A percentile compares a stretch with the other conserved stretches of the same genome.
phyloP scores from a whole-genome alignment of 805 yeast species.

The Metahyphopichia silvanorum region DNA sequence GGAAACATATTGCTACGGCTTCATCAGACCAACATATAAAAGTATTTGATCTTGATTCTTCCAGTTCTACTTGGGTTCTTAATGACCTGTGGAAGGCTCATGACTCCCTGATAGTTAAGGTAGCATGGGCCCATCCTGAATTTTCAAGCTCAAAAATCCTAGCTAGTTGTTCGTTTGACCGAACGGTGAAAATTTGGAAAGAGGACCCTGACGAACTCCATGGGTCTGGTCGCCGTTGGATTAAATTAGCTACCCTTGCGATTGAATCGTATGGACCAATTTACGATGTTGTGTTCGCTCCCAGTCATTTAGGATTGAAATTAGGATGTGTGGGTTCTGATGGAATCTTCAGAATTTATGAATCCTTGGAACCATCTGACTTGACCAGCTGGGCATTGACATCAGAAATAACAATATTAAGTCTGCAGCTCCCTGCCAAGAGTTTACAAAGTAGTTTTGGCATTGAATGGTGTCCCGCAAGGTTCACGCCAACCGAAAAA shows the following conservation, averaged over 20 bases:
- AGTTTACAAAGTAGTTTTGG: constrained; percentile 84
- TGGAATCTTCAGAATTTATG: constrained; percentile 81
- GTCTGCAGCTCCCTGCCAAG: constrained; percentile 65
- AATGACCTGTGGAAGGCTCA: constrained; percentile 96
- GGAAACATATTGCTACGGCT: constrained; percentile 88
- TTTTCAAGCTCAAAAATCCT: constrained; percentile 70
- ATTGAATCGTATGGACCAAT: constrained; percentile 82
- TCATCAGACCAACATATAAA: constrained; percentile 93
- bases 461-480: constrained; percentile 87
- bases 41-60: constrained; percentile 73
- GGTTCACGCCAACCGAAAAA: constrained; percentile 70
- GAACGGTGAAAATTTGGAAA: constrained; percentile 88
- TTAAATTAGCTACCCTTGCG: constrained; percentile 66
- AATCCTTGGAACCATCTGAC: constrained; percentile 87
- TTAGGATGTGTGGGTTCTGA: constrained; percentile 88
- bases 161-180: constrained; percentile 87
- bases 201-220: constrained; percentile 76
- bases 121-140: constrained; percentile 94
- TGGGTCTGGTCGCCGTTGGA: constrained; percentile 85
- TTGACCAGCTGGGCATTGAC: constrained; percentile 77
- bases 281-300: constrained; percentile 88
- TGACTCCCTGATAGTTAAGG: constrained; percentile 77
- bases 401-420: constrained; percentile 64
- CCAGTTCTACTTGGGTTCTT: constrained; percentile 72
- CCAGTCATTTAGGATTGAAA: constrained; percentile 75